These are phyloP conservation scores for Linnemannia exigua DNA, from an alignment of 192 early-diverging fungal species.

Conservation along the genomic window DNA sequence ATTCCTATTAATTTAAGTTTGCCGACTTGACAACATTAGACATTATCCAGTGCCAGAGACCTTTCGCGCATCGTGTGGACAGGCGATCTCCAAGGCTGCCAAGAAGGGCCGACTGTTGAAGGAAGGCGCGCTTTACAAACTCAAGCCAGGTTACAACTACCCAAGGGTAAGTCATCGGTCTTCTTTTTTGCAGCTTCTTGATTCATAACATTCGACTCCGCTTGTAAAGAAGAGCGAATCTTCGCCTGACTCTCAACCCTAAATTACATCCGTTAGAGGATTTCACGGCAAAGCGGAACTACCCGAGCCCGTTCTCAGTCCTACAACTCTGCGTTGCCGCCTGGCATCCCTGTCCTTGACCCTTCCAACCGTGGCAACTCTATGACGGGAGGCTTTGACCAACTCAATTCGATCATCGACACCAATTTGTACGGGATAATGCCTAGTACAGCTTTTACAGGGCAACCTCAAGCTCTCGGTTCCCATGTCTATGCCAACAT, in stretches of 20 bases:
- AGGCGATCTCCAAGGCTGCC: constrained; percentile 64
- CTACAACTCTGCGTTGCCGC: constrained; percentile 38
- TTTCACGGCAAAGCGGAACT: constrained; percentile 22
- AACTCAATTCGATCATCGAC: constrained; percentile 37
- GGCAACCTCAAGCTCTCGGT: neutral
- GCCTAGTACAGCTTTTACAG: constrained; percentile 8
- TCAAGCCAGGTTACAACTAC: constrained; percentile 61
- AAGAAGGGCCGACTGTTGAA: constrained; percentile 63
- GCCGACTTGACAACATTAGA: constrained; percentile 10
- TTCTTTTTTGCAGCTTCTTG: neutral
- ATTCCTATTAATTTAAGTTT: neutral
- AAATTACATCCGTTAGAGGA: constrained; percentile 17
- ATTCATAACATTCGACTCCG: neutral
- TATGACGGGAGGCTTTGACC: constrained; percentile 5
- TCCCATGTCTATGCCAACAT: neutral
- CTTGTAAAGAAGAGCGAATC: neutral
- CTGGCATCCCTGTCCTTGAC: constrained; percentile 20
- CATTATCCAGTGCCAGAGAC: constrained; percentile 61
- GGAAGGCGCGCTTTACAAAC: constrained; percentile 59
- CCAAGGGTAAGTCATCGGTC: constrained; percentile 41
- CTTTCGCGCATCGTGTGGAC: constrained; percentile 61
- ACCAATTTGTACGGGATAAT: constrained; percentile 30
- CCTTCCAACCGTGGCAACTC: constrained; percentile 6
- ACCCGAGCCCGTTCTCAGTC: constrained; percentile 41
- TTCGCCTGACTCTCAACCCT: neutral